A percentile compares a stretch with the other conserved stretches of the same genome.
Evolutionary conservation across 345 rosid genomes (phyloP).

Genomic region (Cardiospermum halicacabum): DNA sequence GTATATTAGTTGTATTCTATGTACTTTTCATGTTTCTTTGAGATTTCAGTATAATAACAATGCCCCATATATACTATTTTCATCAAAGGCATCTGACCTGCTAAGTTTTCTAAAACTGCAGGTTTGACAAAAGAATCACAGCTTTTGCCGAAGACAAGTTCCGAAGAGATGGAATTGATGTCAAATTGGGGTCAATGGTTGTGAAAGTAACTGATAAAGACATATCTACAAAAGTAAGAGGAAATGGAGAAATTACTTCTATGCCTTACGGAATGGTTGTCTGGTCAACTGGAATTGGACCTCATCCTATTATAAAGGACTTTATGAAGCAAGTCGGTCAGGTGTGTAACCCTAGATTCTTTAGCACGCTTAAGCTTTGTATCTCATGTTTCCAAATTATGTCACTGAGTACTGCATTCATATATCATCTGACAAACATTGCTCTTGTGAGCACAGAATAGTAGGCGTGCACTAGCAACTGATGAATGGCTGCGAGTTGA

Average conservation of each 20-base stretch:
- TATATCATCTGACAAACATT: neutral
- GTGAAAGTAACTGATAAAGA: slow-evolving; percentile 69
- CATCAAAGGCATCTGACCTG: slow-evolving; percentile 9
- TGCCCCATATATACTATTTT: neutral
- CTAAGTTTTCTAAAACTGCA: slow-evolving; percentile 22
- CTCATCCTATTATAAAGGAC: slow-evolving; percentile 73
- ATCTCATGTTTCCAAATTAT: neutral
- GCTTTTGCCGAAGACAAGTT: slow-evolving; percentile 91
- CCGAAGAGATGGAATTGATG: slow-evolving; percentile 82
- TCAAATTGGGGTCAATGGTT: slow-evolving; percentile 94
- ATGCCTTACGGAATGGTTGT: slow-evolving; percentile 94
- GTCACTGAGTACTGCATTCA: neutral
- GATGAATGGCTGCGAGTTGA: slow-evolving; percentile 98
- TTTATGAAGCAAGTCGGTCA: slow-evolving; percentile 94
- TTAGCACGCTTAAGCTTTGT: slow-evolving; percentile 11
- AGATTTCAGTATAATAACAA: neutral
- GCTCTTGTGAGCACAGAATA: slow-evolving; percentile 37
- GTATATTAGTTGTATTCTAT: neutral
- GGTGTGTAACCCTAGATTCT: slow-evolving; percentile 36
- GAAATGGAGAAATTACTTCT: slow-evolving; percentile 46
- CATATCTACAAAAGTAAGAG: slow-evolving; percentile 70
- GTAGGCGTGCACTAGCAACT: slow-evolving; percentile 89
- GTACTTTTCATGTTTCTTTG: neutral
- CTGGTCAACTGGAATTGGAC: slow-evolving; percentile 99
- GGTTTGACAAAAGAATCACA: slow-evolving; percentile 99